Base-by-base conservation (phyloP, 83 land plant genomes). In the Thuja plicata region DNA sequence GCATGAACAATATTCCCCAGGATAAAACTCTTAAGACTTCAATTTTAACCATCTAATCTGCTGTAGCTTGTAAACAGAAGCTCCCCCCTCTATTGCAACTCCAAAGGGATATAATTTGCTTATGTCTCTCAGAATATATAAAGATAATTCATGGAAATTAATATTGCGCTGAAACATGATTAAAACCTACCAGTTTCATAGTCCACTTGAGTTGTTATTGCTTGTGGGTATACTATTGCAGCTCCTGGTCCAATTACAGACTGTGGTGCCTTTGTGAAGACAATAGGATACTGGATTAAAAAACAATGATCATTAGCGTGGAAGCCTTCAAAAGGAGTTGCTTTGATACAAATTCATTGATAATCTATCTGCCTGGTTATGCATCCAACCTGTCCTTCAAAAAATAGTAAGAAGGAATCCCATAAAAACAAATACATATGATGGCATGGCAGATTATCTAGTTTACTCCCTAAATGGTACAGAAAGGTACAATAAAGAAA, bases 191-290 rank as follows among this genome's bases (percentile, higher is more conserved):
- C 94, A 88, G 94, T 93, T 91, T 92, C 94, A 91, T 92, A 92
- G 89, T 92, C 94, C 76, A 92, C 93, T 71, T 88, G 89, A n/a
- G 89, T 90, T 77, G 94, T 89, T 80, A 92, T 66, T 76, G 89
- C 93, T 78, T 91, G 88, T 43, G 94, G 94, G 86, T 92, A 92
- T 84, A 76, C 81, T 79, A 92, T 92, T 38, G 90, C 91, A 88
- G 93, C 94, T 88, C 93, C 93, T 86, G 93, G 93, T 48, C 94
- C 94, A 89, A 91, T 86, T 40, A 92, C 94, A 60, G 94, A 91
- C 84, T 92, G 94, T 32, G 94, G 93, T 86, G 94, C 94, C 89
- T 92, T 92, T 17, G 94, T 92, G 78, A 92, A 92, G 41, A 92
- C 91, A 27, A 92, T 92, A 50, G 94, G 94, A 86, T 92, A 82